Evolutionary conservation across 1,284 basidiomycete species (phyloP).

Genomic region (Cryptococcus sp.): DNA sequence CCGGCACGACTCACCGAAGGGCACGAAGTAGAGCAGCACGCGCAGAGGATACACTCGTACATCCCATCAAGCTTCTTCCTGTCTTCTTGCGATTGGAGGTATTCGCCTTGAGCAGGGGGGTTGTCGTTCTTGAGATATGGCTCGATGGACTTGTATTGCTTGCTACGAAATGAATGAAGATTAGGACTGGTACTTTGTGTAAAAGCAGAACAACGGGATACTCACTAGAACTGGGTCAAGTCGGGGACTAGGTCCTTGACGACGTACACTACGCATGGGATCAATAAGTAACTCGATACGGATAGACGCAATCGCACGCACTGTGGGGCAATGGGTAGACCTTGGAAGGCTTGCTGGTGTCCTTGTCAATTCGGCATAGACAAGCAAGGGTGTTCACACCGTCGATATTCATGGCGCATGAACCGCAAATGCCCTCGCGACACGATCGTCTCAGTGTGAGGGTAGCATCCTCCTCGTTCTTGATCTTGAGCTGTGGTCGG

Average conservation of each 20-base stretch:
- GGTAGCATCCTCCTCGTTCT: constrained; percentile 96
- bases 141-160: constrained; percentile 99
- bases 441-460: constrained; percentile 96
- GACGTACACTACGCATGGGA: constrained; percentile 76
- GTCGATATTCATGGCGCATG: constrained; percentile 99
- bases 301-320: constrained; percentile 55
- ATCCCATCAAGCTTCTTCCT: constrained; percentile 94
- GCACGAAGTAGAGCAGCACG: constrained; percentile 96
- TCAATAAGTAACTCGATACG: not conserved
- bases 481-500: constrained; percentile 84
- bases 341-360: constrained; percentile 72
- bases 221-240: constrained; percentile 56
- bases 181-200: not conserved
- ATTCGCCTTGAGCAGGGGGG: constrained; percentile 70
- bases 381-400: constrained; percentile 98
- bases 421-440: constrained; percentile 97
- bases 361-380: constrained; percentile 89
- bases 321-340: constrained; percentile 99
- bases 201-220: not conserved
- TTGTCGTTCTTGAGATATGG: constrained; percentile 92
- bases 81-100: constrained; percentile 87
- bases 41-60: constrained; percentile 78
- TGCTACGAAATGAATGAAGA: constrained; percentile 57
- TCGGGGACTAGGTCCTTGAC: constrained; percentile 95
- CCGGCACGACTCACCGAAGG: constrained; percentile 57